These are phyloP conservation scores for Zizania latifolia DNA, from an alignment of 176 grass and related monocot species.

Conservation along the genomic window DNA sequence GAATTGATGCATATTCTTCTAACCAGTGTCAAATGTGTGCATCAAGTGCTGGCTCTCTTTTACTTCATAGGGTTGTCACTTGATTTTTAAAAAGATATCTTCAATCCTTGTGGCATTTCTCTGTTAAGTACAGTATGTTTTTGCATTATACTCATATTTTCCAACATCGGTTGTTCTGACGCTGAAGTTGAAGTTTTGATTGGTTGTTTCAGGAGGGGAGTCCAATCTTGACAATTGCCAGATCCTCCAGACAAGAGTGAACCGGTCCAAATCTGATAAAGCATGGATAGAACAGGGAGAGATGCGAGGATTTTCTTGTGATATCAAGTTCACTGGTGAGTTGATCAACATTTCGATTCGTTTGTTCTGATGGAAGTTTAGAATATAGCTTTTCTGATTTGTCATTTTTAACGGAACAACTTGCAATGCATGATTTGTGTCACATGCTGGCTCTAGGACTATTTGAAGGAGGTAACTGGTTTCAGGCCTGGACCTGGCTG, in stretches of 20 bases:
- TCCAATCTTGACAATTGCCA: slow-evolving; percentile 88
- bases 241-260: slow-evolving; percentile 88
- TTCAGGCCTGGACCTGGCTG: no score
- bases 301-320: slow-evolving; percentile 76
- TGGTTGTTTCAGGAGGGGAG: slow-evolving; percentile 61
- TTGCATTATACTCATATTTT: neutral
- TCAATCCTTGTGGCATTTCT: neutral
- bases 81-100: neutral
- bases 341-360: neutral
- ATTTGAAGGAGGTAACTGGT: no score
- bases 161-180: neutral
- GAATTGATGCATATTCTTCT: neutral
- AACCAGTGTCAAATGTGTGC: neutral
- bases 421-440: neutral
- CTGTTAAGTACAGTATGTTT: neutral
- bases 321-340: slow-evolving; percentile 85
- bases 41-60: neutral
- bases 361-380: neutral
- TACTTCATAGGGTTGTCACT: neutral
- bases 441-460: no score
- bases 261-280: slow-evolving; percentile 83
- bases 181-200: neutral
- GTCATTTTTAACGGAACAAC: neutral
- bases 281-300: slow-evolving; percentile 63
- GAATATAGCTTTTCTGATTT: neutral